phyloP scores from a whole-genome alignment of 176 grass and related monocot species.

The Secale cereale region DNA sequence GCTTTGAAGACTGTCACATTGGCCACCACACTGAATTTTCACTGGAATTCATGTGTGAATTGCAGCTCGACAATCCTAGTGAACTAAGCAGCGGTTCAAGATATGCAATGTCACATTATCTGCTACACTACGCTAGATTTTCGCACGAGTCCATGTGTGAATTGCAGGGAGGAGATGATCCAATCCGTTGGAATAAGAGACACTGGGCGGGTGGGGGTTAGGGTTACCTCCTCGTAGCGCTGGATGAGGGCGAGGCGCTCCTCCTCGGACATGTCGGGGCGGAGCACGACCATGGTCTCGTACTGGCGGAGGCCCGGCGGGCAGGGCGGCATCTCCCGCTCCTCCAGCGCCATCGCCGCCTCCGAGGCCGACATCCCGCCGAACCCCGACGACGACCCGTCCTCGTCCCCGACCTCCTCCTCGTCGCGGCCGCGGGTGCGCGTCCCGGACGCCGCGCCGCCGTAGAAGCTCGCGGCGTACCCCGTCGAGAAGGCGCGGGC shows the following conservation, averaged over 20 bases:
- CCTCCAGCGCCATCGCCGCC: constrained; percentile 55
- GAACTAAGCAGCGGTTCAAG: not conserved
- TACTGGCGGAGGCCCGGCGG: constrained; percentile 86
- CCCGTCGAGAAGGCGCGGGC: constrained; percentile 35
- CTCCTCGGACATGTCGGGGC: constrained; percentile 96
- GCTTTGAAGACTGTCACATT: not conserved
- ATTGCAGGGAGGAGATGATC: not conserved
- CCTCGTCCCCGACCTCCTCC: constrained; percentile 41
- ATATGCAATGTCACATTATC: not conserved
- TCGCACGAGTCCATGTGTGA: not conserved
- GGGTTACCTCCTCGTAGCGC: constrained; percentile 85
- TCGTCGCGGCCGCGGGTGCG: constrained; percentile 32
- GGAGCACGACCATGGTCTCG: constrained; percentile 87
- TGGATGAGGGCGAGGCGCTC: constrained; percentile 91
- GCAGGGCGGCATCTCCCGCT: constrained; percentile 88
- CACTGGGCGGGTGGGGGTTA: not conserved
- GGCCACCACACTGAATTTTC: not conserved
- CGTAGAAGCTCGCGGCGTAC: constrained; percentile 53
- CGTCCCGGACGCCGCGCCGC: constrained; percentile 30
- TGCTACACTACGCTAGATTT: not conserved
- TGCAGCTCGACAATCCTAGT: not conserved
- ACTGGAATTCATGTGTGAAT: not conserved
- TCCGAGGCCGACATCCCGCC: constrained; percentile 55
- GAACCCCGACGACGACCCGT: constrained; percentile 6
- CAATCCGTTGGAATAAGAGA: not conserved